Conservation (phyloP, 495 filamentous ascomycete species). For the Aspergillus saccharolyticus region DNA sequence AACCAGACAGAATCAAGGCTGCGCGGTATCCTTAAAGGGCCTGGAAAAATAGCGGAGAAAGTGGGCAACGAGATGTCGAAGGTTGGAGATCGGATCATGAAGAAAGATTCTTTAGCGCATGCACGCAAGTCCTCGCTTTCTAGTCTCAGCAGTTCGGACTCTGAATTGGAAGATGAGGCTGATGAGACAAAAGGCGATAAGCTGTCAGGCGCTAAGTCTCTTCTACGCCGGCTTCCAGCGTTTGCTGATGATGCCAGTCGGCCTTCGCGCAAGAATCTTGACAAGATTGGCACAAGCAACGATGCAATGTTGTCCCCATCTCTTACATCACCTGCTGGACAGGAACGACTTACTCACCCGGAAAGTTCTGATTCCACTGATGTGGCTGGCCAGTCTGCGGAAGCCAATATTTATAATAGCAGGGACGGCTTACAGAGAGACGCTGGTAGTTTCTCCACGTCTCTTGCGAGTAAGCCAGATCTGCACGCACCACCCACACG, state of each 20-base stretch:
- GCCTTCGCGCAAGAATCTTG: constrained; percentile 27
- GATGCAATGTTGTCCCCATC: constrained; percentile 42
- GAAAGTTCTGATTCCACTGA: constrained; percentile 17
- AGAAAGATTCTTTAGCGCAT: constrained; percentile 38
- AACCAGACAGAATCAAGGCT: constrained; percentile 36
- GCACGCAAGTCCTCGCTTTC: constrained; percentile 39
- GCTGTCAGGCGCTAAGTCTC: constrained; percentile 23
- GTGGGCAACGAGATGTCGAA: constrained; percentile 54
- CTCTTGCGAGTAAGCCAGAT: constrained; percentile 17
- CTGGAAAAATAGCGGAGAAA: constrained; percentile 46
- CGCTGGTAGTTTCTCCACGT: neutral
- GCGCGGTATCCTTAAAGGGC: constrained; percentile 51
- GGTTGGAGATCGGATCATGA: constrained; percentile 52
- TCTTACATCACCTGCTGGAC: constrained; percentile 44
- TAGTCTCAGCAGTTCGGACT: constrained; percentile 35
- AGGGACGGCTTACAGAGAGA: constrained; percentile 10
- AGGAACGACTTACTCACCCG: constrained; percentile 26
- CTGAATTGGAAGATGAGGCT: constrained; percentile 41
- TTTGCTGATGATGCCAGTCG: constrained; percentile 33
- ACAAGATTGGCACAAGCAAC: constrained; percentile 29
- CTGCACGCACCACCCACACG: constrained; percentile 2
- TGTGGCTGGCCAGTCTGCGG: constrained; percentile 11
- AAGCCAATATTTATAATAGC: constrained; percentile 8
- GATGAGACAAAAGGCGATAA: constrained; percentile 30
- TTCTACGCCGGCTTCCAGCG: constrained; percentile 30